phyloP scores from a whole-genome alignment of 2,329 filamentous ascomycete genomes.

The Stachybotrys chartarum region DNA sequence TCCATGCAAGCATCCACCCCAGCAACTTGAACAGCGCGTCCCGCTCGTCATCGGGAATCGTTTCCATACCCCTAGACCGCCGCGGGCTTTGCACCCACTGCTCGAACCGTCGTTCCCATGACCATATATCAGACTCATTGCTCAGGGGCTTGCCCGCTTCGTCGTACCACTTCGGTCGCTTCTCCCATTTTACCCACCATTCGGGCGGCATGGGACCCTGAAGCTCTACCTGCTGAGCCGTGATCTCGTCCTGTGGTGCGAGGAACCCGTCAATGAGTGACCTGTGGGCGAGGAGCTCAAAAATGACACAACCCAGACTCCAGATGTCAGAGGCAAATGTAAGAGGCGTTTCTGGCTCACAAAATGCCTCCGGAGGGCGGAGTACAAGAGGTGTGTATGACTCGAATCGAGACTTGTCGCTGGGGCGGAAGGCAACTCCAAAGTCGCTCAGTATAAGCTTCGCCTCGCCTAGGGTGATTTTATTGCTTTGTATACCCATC shows the following conservation, averaged over 20 bases:
- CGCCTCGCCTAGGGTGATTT: constrained; percentile 17
- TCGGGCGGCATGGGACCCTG: constrained; percentile 9
- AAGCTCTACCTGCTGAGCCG: constrained; percentile 10
- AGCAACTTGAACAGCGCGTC: constrained; percentile 4
- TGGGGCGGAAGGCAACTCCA: constrained; percentile 24
- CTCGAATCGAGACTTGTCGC: constrained; percentile 10
- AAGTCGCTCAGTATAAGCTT: constrained; percentile 22
- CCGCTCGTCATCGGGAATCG: constrained; percentile 1
- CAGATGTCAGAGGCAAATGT: constrained; percentile 29
- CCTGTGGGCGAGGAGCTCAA: constrained; percentile 20
- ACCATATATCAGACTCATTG: constrained; percentile 2
- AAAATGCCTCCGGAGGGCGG: constrained; percentile 26
- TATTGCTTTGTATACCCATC: constrained; percentile 23
- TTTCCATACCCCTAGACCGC: background rate
- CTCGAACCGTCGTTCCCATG: constrained; percentile 6
- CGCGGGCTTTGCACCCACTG: constrained; percentile 6
- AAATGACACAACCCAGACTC: constrained; percentile 30
- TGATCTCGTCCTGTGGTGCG: constrained; percentile 9
- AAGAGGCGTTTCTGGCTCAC: constrained; percentile 24
- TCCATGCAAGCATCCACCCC: constrained; percentile 7
- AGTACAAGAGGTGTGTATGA: constrained; percentile 21
- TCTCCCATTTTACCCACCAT: constrained; percentile 15
- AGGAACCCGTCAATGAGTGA: constrained; percentile 11
- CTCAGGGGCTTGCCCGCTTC: constrained; percentile 6
- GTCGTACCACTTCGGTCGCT: constrained; percentile 11